Conservation (phyloP, 2,329 filamentous ascomycete species). For the Cordyceps tenuipes region DNA sequence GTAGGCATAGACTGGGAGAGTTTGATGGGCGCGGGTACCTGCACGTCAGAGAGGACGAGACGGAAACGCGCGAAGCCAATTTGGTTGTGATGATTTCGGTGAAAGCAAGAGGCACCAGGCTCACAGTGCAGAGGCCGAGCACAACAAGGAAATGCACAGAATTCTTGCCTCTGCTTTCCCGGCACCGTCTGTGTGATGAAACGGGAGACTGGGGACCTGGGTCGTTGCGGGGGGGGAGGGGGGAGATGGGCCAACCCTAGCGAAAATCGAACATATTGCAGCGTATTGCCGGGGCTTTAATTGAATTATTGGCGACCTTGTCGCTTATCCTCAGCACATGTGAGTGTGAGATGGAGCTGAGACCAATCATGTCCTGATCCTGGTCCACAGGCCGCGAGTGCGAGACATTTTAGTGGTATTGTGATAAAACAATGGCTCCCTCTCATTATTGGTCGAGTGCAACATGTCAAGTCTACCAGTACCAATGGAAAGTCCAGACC, state of each 20-base stretch:
- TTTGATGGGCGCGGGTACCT: neutral
- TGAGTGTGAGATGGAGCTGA: slow-evolving; percentile 4
- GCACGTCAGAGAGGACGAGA: neutral
- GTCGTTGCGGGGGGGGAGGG: neutral
- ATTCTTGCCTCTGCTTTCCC: neutral
- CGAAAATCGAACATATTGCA: neutral
- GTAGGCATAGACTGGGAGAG: neutral
- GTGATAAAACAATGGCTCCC: neutral
- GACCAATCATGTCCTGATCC: neutral
- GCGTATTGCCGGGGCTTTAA: neutral
- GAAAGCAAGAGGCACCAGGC: neutral
- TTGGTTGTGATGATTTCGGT: too few relatives aligned
- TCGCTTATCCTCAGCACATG: neutral
- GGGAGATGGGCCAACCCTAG: neutral
- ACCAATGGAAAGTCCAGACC: neutral
- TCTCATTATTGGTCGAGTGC: neutral
- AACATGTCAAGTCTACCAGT: neutral
- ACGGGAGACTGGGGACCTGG: neutral
- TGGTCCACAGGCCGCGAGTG: neutral
- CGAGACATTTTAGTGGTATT: neutral
- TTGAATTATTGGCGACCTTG: neutral
- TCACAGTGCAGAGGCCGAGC: neutral
- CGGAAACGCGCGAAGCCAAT: neutral
- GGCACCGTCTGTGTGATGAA: neutral
- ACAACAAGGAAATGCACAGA: neutral